Evolutionary conservation across 164 flowering plant genomes (phyloP), one percentile per base, ranked within the genome.

Genomic region (Magnolia kwangsiensis): DNA sequence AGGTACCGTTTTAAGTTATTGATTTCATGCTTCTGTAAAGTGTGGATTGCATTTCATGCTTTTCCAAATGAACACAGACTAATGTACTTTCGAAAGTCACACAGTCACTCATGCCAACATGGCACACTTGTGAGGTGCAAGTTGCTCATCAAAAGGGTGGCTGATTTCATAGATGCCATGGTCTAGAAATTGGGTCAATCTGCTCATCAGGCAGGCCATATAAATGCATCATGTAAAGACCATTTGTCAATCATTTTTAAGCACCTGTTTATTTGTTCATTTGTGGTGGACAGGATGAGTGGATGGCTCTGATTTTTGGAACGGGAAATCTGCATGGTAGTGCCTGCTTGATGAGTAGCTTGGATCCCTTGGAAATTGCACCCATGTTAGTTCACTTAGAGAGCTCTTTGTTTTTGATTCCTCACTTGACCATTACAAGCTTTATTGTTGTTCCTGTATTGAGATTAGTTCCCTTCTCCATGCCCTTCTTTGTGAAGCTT

Each of bases 401-500:
- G 19, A 9, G 45, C 7, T 70, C 18, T 9, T 70, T 8, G 13
- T 73, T 59, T 73, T n/a, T 4, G 61, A 3, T 31, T 0, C 23
- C 3, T 19, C 8, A 13, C 21, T 68, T 16, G 8, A 2, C 27
- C 11, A 37, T 29, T 27, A 16, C 31, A 4, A n/a, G 11, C 10
- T 50, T 49, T 21, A 13, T 0, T 0, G n/a, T 45, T 70, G 45
- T 2, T 4, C 16, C 58, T 55, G 49, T 70, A 10, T 19, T 68
- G 29, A 31, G 27, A 31, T 14, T 27, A 45, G n/a, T 19, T 50
- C 58, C 16, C 49, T 50, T n/a, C n/a, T n/a, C n/a, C n/a, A n/a
- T n/a, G n/a, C n/a, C n/a, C n/a, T n/a, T 29, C 55, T 50, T 70
- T 70, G 72, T 70, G 58, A 50, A 70, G 72, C 58, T 24, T 51